Evolutionary conservation across 352 stramenopile genomes (phyloP), one percentile per base, ranked within the genome.

Genomic region (Phytophthora crassamura): DNA sequence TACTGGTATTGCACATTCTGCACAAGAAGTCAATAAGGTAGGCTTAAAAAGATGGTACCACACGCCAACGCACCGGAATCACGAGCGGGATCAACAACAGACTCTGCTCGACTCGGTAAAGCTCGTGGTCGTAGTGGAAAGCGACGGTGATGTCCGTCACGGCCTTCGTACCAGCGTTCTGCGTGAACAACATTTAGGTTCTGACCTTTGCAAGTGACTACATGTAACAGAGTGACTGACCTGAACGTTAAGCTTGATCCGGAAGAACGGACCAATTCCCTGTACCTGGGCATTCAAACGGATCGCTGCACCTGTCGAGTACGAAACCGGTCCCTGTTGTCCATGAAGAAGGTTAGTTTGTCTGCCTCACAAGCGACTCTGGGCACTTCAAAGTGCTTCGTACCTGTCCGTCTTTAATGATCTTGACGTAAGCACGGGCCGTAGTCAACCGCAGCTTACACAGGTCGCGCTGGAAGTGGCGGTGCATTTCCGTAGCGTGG

Each of bases 401-500:
- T 60, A 90, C 84, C 67, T 95, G 86, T 18, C 90, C 90, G 46
- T 95, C 88, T 50, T 93, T 94, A 55, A 97, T 95, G 45, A 94
- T 94, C 62, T 95, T 94, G 30, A 98, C 91, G 46, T 97, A 97
- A 1, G 91, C 82, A 5, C 90, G 78, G 11, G 91, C 90, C 1
- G 90, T 93, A 3, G 78, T 95, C 35, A 98, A 75, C 0, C 93
- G 85, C 10, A 98, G 67, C 42, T 95, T 96, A 72, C 89, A 97
- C 28, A 98, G 68, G 36, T 97, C 89, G 22, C 89, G 78, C 68
- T 98, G 93, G 56, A 98, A 98, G 48, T 93, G 85, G 25, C 89
- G 83, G 59, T 98, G 92, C 82, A 98, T 98, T 62, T 97, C 93
- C 11, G 74, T 89, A 6, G 89, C 89, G 50, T 97, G 84, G 48